These are phyloP conservation scores for Neofusicoccum sp. DNA, from an alignment of 2,329 filamentous ascomycete species.

Conservation along the genomic window DNA sequence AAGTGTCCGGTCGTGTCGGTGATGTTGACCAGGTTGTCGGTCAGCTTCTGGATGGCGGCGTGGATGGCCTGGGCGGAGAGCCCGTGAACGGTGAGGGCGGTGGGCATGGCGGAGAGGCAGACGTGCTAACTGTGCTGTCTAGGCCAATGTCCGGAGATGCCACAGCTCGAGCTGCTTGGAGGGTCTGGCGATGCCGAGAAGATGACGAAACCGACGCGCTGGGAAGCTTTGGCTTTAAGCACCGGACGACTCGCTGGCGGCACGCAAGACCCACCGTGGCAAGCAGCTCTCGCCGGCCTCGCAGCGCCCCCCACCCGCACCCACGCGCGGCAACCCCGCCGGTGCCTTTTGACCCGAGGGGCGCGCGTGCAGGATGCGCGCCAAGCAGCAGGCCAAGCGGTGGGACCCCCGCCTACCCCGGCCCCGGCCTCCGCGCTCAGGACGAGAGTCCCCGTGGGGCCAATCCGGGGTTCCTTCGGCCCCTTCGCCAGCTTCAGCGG, in stretches of 20 bases:
- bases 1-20: constrained; percentile 73
- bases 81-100: constrained; percentile 42
- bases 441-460: constrained; percentile 9
- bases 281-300: neutral
- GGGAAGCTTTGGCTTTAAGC: constrained; percentile 8
- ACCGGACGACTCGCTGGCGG: neutral
- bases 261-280: neutral
- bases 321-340: constrained; percentile 12
- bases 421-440: constrained; percentile 1
- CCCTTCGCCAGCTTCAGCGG: neutral
- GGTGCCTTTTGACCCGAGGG: constrained; percentile 10
- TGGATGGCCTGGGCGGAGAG: constrained; percentile 47
- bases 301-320: neutral
- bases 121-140: neutral
- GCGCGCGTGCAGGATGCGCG: neutral
- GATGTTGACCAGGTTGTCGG: constrained; percentile 74
- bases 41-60: constrained; percentile 62
- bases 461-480: constrained; percentile 9
- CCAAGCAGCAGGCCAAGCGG: neutral
- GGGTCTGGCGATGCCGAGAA: neutral
- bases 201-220: neutral
- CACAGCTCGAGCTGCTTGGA: neutral
- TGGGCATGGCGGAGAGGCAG: constrained; percentile 39
- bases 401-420: constrained; percentile 1
- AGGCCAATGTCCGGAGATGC: neutral